Percentiles rank a stretch among this genome's conserved stretches.
These are phyloP conservation scores for Podochytrium sp. DNA, from an alignment of 192 early-diverging fungal species.

Conservation along the genomic window DNA sequence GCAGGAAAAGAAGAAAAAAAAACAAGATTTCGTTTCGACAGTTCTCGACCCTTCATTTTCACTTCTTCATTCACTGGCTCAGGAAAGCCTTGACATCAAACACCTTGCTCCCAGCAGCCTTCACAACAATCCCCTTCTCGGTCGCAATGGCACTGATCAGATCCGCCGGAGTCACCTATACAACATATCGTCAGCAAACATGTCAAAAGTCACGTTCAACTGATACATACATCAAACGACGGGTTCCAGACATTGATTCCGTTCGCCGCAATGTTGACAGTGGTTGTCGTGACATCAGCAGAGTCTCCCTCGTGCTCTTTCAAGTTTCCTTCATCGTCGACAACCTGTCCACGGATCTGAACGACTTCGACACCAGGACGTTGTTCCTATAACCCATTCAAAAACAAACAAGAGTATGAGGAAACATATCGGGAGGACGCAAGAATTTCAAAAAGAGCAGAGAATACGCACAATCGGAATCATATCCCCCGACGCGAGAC, in stretches of 20 bases:
- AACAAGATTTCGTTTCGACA: not conserved
- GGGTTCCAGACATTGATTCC: slow-evolving; percentile 96
- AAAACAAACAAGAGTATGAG: not conserved
- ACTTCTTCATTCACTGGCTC: not conserved
- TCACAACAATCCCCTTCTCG: slow-evolving; percentile 79
- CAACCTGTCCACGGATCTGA: slow-evolving; percentile 58
- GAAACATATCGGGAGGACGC: too few species aligned
- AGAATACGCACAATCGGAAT: slow-evolving; percentile 77
- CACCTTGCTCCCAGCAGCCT: slow-evolving; percentile 35
- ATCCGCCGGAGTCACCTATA: slow-evolving; percentile 80
- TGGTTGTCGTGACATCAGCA: slow-evolving; percentile 36
- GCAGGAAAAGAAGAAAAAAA: not conserved
- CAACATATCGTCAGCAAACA: not conserved
- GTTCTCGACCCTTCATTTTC: too few species aligned
- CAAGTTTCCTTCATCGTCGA: slow-evolving; percentile 45
- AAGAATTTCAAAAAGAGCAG: too few species aligned
- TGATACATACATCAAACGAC: slow-evolving; percentile 77
- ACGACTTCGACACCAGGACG: slow-evolving; percentile 76
- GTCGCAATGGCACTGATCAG: slow-evolving; percentile 92
- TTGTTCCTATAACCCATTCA: slow-evolving; percentile 54
- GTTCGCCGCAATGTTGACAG: slow-evolving; percentile 79
- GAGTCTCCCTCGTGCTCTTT: slow-evolving; percentile 44
- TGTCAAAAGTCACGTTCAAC: not conserved
- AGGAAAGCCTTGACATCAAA: slow-evolving; percentile 48
- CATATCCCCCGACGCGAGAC: slow-evolving; percentile 63